Evolutionary conservation across 441 rosid genomes (phyloP).

Genomic region (Sinapis alba): DNA sequence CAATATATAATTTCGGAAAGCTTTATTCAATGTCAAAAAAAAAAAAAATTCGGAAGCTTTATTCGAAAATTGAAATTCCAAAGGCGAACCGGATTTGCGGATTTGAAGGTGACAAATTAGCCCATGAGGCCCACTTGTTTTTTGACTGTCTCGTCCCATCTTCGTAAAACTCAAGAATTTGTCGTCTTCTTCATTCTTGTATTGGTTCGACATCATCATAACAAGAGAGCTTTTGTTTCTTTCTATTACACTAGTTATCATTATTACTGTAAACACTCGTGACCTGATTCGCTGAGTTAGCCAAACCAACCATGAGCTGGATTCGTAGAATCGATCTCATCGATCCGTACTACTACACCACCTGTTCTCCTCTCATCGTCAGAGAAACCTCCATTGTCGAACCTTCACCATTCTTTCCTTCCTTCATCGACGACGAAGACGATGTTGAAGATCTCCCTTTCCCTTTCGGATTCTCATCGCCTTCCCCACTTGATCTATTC

Average conservation of each 20-base stretch:
- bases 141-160: conserved; percentile 30
- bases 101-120: conserved; percentile 35
- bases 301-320: conserved; percentile 53
- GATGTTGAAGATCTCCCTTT: conserved; percentile 37
- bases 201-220: not conserved
- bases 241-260: not conserved
- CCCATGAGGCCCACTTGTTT: conserved; percentile 42
- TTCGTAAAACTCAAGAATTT: conserved; percentile 46
- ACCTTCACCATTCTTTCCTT: conserved; percentile 46
- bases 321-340: conserved; percentile 57
- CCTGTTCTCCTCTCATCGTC: conserved; percentile 41
- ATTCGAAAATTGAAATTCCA: not conserved
- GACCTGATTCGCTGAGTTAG: conserved; percentile 35
- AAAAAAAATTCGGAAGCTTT: not conserved
- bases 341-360: conserved; percentile 55
- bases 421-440: conserved; percentile 56
- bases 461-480: conserved; percentile 49
- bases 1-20: too few relatives aligned
- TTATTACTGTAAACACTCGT: conserved; percentile 17
- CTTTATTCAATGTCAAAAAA: too few relatives aligned
- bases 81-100: conserved; percentile 3
- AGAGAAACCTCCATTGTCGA: conserved; percentile 51
- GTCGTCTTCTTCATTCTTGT: conserved; percentile 40
- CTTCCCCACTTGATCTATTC: conserved; percentile 50
- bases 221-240: conserved; percentile 21